Conservation (phyloP, 768 basidiomycete genomes). For the Heimioporus sp. region DNA sequence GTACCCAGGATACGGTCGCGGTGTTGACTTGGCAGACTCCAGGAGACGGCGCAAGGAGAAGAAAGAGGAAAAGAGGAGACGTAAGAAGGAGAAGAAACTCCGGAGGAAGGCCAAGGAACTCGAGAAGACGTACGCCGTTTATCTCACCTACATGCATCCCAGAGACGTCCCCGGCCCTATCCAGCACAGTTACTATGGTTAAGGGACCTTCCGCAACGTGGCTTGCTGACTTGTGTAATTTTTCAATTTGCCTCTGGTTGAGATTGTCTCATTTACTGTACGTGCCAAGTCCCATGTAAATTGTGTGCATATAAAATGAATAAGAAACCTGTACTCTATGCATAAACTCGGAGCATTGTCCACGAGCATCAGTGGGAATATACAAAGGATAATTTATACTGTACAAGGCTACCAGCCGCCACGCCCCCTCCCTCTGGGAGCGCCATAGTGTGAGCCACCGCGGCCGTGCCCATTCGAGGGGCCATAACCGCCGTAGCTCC, state of each 20-base stretch:
- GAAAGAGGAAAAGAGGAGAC: constrained; percentile 59
- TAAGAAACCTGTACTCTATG: constrained; percentile 4
- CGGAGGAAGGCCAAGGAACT: constrained; percentile 56
- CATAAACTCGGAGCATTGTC: constrained; percentile 1
- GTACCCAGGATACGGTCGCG: constrained; percentile 45
- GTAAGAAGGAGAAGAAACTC: constrained; percentile 62
- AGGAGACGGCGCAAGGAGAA: constrained; percentile 52
- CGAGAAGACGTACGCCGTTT: constrained; percentile 63
- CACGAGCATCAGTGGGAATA: constrained; percentile 14
- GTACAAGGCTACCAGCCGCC: constrained; percentile 35
- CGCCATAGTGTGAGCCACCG: constrained; percentile 27
- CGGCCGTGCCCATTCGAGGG: constrained; percentile 28
- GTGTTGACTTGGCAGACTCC: constrained; percentile 47
- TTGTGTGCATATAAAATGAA: constrained; percentile 17
- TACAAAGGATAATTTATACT: constrained; percentile 30
- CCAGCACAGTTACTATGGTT: constrained; percentile 29
- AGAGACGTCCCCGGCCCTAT: constrained; percentile 26
- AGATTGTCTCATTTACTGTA: background rate
- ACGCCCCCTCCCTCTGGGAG: constrained; percentile 48
- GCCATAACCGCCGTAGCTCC: constrained; percentile 35
- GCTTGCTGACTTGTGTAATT: background rate
- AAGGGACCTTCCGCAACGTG: background rate
- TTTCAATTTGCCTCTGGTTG: background rate
- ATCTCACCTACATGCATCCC: constrained; percentile 50
- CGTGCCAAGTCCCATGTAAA: background rate